These are phyloP conservation scores for Symbiodinium natans DNA, from an alignment of 73 alveolate species.

Conservation along the genomic window DNA sequence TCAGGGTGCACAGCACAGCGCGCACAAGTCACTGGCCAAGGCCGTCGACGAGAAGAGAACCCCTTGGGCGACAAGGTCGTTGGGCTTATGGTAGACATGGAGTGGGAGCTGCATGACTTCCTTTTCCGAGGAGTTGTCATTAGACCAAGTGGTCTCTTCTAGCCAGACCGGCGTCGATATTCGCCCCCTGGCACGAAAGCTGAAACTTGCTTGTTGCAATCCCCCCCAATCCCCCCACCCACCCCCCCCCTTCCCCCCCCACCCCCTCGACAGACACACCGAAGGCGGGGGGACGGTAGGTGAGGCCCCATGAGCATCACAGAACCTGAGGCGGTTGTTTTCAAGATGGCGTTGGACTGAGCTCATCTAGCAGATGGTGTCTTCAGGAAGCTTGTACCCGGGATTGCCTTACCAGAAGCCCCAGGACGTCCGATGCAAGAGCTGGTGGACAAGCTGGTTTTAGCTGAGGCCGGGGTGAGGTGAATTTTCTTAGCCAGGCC, in stretches of 20 bases:
- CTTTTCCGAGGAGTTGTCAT: background rate
- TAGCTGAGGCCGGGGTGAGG: conserved; percentile 34
- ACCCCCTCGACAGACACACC: background rate
- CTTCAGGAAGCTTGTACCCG: no score
- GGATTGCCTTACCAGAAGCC: no score
- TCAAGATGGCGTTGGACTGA: background rate
- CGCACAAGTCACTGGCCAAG: no score
- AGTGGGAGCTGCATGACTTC: no score
- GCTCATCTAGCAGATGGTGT: background rate
- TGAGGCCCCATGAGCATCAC: background rate
- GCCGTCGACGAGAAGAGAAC: background rate
- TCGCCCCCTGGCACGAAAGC: background rate
- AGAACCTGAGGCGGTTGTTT: background rate
- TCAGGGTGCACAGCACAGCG: no score
- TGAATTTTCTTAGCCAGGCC: background rate
- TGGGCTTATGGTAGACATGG: no score
- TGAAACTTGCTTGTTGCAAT: no score
- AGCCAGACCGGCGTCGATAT: background rate
- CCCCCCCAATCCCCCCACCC: no score
- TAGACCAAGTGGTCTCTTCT: background rate
- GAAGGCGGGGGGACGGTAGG: background rate
- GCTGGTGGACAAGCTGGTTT: conserved; percentile 53
- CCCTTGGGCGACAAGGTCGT: background rate
- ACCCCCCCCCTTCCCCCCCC: no score
- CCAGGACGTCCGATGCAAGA: conserved; percentile 50